Evolutionary conservation across 2,329 filamentous ascomycete genomes (phyloP).

Genomic region (Sodiomyces alkalinus): DNA sequence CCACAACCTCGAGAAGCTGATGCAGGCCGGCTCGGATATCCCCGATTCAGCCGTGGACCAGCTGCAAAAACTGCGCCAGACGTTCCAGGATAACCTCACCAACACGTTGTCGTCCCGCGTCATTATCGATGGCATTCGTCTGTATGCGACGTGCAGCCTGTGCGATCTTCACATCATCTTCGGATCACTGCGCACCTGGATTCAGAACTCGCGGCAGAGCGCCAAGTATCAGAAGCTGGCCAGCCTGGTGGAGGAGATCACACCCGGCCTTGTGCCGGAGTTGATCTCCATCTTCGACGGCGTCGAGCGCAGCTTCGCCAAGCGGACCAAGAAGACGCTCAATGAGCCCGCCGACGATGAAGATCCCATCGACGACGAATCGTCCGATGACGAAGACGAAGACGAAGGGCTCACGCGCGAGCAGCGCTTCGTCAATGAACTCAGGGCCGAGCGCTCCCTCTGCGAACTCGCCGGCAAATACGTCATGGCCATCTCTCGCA

Average conservation of each 20-base stretch:
- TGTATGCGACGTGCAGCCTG: constrained; percentile 59
- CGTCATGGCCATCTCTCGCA: constrained; percentile 63
- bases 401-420: constrained; percentile 38
- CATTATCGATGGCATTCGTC: constrained; percentile 62
- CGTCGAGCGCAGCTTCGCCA: constrained; percentile 65
- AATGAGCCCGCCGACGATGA: constrained; percentile 57
- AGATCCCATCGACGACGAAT: constrained; percentile 51
- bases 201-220: constrained; percentile 21
- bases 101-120: constrained; percentile 52
- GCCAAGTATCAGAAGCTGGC: constrained; percentile 22
- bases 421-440: constrained; percentile 45
- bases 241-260: constrained; percentile 54
- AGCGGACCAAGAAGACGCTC: constrained; percentile 45
- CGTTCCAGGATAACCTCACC: constrained; percentile 48
- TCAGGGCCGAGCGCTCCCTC: constrained; percentile 71
- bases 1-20: constrained; percentile 37
- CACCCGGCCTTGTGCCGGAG: constrained; percentile 45
- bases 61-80: constrained; percentile 37
- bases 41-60: constrained; percentile 43
- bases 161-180: constrained; percentile 76
- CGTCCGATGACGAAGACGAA: constrained; percentile 37
- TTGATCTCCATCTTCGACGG: constrained; percentile 65
- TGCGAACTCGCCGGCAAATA: constrained; percentile 78
- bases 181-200: constrained; percentile 47
- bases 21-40: constrained; percentile 40